Conservation (phyloP, 768 basidiomycete species). For the Psilocybe subaeruginosa region DNA sequence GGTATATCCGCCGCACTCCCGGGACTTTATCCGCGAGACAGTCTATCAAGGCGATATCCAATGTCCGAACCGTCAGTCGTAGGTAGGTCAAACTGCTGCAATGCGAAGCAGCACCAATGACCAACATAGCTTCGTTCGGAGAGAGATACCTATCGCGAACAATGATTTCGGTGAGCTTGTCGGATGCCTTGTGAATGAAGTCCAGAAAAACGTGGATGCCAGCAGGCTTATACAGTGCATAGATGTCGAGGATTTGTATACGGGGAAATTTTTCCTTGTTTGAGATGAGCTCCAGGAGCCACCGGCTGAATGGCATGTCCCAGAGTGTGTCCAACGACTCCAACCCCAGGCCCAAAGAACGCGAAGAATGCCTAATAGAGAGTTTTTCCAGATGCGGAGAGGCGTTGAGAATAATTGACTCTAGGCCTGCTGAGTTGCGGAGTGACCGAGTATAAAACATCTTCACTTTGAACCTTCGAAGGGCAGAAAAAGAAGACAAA, state of each 20-base stretch:
- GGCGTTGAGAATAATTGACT: not conserved
- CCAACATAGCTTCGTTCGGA: conserved; percentile 27
- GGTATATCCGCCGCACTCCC: conserved; percentile 25
- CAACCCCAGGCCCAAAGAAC: not conserved
- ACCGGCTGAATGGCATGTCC: not conserved
- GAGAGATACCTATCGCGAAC: conserved; percentile 42
- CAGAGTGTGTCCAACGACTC: not conserved
- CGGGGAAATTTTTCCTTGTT: not conserved
- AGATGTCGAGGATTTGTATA: conserved; percentile 24
- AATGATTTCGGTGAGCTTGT: conserved; percentile 32
- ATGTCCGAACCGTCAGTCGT: conserved; percentile 32
- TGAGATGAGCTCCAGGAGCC: not conserved
- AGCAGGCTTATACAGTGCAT: conserved; percentile 33
- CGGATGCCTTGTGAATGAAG: conserved; percentile 30
- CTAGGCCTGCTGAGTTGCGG: not conserved
- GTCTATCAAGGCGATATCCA: conserved; percentile 34
- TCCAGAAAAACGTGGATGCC: conserved; percentile 35
- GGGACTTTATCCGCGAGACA: conserved; percentile 31
- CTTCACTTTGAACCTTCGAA: not conserved
- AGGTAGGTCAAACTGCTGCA: conserved; percentile 29
- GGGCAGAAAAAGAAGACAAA: not conserved
- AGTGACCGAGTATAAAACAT: not conserved
- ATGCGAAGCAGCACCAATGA: conserved; percentile 24
- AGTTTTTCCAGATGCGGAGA: not conserved
- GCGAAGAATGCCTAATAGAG: not conserved